Conservation (phyloP, 345 rosid genomes). For the Hypericum perforatum region DNA sequence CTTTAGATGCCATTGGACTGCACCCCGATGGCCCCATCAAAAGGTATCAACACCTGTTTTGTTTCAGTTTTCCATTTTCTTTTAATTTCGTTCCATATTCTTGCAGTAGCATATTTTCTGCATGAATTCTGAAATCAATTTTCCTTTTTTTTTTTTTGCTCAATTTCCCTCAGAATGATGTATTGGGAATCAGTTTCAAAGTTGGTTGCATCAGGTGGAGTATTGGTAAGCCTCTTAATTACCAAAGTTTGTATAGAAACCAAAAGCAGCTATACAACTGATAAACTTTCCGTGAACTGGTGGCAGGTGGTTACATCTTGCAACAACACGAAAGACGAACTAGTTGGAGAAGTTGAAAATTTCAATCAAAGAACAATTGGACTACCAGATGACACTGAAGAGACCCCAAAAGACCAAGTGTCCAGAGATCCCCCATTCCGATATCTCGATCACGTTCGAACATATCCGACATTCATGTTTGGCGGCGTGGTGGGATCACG, state of each 20-base stretch:
- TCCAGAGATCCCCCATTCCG: conserved; percentile 34
- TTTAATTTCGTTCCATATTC: no score
- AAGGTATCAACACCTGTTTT: conserved; percentile 39
- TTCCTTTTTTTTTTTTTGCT: not conserved
- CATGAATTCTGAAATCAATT: no score
- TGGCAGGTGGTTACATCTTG: conserved; percentile 80
- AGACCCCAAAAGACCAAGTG: conserved; percentile 27
- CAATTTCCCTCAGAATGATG: conserved; percentile 47
- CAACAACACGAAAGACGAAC: conserved; percentile 78
- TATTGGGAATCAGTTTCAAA: conserved; percentile 90
- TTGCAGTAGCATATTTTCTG: no score
- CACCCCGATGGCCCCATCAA: conserved; percentile 87
- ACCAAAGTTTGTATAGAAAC: not conserved
- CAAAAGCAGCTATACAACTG: not conserved
- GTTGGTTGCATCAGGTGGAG: conserved; percentile 71
- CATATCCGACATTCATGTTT: conserved; percentile 82
- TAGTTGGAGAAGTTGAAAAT: conserved; percentile 63
- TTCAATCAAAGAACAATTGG: conserved; percentile 43
- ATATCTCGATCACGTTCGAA: conserved; percentile 68
- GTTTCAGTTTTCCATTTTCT: conserved; percentile 1
- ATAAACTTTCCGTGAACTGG: not conserved
- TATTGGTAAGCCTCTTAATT: conserved; percentile 44
- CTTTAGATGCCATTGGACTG: conserved; percentile 93
- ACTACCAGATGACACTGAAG: conserved; percentile 24
- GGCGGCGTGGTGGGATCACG: conserved; percentile 85